Evolutionary conservation across 768 basidiomycete genomes (phyloP).

Genomic region (Solioccasus polychromus): DNA sequence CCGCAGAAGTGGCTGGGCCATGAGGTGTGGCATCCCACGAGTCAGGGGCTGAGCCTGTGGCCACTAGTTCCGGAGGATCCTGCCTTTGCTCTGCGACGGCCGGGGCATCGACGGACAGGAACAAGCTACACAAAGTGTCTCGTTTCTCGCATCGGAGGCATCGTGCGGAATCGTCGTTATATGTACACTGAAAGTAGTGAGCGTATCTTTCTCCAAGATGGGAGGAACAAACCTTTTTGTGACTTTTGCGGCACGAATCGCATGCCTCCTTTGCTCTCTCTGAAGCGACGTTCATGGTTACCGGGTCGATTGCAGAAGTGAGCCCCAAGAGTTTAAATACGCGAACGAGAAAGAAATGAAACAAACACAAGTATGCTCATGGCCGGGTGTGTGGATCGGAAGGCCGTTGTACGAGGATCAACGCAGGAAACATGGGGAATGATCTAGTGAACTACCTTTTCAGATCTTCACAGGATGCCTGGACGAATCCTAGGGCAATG

Average conservation of each 20-base stretch:
- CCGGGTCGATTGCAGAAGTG: neutral
- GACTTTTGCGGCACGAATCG: constrained; percentile 21
- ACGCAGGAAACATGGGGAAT: neutral
- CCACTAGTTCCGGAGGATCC: neutral
- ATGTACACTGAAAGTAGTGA: constrained; percentile 13
- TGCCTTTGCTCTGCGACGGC: constrained; percentile 10
- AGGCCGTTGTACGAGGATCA: constrained; percentile 11
- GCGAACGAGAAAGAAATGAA: constrained; percentile 5
- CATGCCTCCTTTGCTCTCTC: constrained; percentile 29
- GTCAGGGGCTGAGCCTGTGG: neutral
- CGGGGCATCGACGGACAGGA: constrained; percentile 3
- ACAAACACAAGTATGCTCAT: constrained; percentile 8
- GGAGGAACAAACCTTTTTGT: constrained; percentile 22
- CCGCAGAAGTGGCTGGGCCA: constrained; percentile 1
- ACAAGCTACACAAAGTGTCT: constrained; percentile 15
- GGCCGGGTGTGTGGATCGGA: constrained; percentile 7
- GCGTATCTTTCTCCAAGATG: constrained; percentile 1
- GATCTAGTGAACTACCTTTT: constrained; percentile 6
- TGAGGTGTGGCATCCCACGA: constrained; percentile 8
- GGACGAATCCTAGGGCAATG: constrained; percentile 2
- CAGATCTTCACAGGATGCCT: constrained; percentile 16
- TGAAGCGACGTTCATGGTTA: constrained; percentile 16
- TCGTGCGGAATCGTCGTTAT: constrained; percentile 8
- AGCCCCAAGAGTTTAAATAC: constrained; percentile 21
- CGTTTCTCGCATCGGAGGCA: constrained; percentile 20